Percentiles rank a stretch among this genome's conserved stretches.
phyloP scores from a whole-genome alignment of 495 filamentous ascomycete species.

The Durotheca rogersii region DNA sequence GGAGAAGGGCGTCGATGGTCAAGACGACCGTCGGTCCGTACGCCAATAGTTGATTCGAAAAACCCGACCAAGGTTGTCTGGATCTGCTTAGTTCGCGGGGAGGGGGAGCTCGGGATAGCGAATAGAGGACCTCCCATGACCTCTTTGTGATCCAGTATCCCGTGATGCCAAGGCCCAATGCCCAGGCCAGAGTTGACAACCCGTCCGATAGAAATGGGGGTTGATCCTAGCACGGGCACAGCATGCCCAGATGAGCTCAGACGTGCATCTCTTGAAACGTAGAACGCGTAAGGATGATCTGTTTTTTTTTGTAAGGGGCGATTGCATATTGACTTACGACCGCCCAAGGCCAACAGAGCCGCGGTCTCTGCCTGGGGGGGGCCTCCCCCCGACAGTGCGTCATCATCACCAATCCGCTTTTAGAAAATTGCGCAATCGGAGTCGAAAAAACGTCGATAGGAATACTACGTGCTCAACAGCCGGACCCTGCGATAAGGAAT shows the following conservation, averaged over 20 bases:
- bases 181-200: constrained; percentile 3
- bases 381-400: constrained; percentile 16
- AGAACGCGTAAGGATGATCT: constrained; percentile 23
- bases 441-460: constrained; percentile 14
- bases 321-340: constrained; percentile 25
- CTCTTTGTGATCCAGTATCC: constrained; percentile 2
- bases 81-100: constrained; percentile 10
- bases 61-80: constrained; percentile 7
- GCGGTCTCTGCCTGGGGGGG: constrained; percentile 6
- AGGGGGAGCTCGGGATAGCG: constrained; percentile 2
- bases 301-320: constrained; percentile 13
- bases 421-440: constrained; percentile 28
- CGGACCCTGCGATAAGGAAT: constrained; percentile 15
- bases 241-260: constrained; percentile 15
- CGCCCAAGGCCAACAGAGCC: constrained; percentile 18
- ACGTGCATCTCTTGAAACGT: constrained; percentile 33
- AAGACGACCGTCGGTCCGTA: constrained; percentile 8
- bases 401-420: constrained; percentile 23
- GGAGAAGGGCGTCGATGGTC: neutral
- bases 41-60: constrained; percentile 4
- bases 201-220: constrained; percentile 18
- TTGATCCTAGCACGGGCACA: constrained; percentile 18
- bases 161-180: constrained; percentile 11
- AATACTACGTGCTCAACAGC: constrained; percentile 18
- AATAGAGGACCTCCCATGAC: constrained; percentile 7